Evolutionary conservation across 1,284 basidiomycete species (phyloP).

Genomic region (Ceratobasidium sp.): DNA sequence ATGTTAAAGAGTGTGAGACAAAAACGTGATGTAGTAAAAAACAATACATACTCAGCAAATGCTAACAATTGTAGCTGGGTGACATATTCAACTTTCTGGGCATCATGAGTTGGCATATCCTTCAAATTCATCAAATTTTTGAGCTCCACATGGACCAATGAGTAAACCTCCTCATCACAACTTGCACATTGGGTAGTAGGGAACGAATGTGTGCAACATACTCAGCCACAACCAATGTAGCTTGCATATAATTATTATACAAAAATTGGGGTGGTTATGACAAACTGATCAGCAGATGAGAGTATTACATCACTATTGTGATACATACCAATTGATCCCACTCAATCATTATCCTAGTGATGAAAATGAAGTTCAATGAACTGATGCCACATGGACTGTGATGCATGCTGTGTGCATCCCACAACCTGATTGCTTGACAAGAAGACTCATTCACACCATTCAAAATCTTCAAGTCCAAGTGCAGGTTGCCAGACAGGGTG

Average conservation of each 20-base stretch:
- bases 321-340: not conserved
- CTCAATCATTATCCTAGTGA: slow-evolving; percentile 48
- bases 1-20: too few relatives aligned
- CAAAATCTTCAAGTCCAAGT: slow-evolving; percentile 51
- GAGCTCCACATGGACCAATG: not conserved
- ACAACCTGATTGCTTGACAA: slow-evolving; percentile 50
- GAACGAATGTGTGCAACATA: not conserved
- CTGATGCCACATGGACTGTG: slow-evolving; percentile 48
- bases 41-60: not conserved
- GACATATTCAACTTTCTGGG: not conserved
- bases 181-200: not conserved
- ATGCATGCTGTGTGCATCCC: slow-evolving; percentile 48
- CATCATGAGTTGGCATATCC: not conserved
- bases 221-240: not conserved
- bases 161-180: not conserved
- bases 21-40: too few relatives aligned
- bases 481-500: slow-evolving; percentile 49
- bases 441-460: slow-evolving; percentile 51
- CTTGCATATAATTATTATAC: not conserved
- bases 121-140: not conserved
- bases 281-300: too few relatives aligned
- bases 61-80: not conserved
- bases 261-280: not conserved
- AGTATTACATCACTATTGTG: too few relatives aligned
- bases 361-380: slow-evolving; percentile 48